Evolutionary conservation across 108 stramenopile genomes (phyloP).

Genomic region (Epithemia pelagica): DNA sequence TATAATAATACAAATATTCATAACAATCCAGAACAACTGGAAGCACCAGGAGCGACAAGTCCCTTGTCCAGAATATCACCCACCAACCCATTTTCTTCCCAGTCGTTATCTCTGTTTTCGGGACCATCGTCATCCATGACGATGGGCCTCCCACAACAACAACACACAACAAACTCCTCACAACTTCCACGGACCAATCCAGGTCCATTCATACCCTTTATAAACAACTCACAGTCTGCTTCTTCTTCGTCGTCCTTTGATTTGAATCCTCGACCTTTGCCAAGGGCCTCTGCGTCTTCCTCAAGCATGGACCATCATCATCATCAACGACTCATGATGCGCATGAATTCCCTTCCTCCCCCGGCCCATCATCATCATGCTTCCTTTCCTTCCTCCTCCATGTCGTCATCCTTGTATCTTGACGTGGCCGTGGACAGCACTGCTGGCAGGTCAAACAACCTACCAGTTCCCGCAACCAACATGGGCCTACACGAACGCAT

Average conservation of each 20-base stretch:
- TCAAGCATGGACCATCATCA: too few relatives aligned
- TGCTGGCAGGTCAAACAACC: too few relatives aligned
- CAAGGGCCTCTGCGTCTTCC: too few relatives aligned
- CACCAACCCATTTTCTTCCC: too few relatives aligned
- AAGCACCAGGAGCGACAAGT: background rate
- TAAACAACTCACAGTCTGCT: background rate
- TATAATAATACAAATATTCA: background rate
- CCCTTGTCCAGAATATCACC: background rate
- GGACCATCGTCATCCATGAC: background rate
- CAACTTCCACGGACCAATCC: background rate
- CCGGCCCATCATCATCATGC: background rate
- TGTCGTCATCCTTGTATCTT: too few relatives aligned
- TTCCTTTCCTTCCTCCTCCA: background rate
- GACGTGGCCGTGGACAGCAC: too few relatives aligned
- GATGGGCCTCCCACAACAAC: background rate
- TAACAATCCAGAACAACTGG: background rate
- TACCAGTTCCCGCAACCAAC: too few relatives aligned
- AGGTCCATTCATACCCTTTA: background rate
- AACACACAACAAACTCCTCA: background rate
- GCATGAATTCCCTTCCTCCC: background rate
- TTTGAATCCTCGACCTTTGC: too few relatives aligned
- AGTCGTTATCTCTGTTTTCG: background rate
- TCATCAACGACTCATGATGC: background rate
- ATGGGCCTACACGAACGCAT: too few relatives aligned
- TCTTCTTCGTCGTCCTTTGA: too few relatives aligned